phyloP scores from a whole-genome alignment of 2,329 filamentous ascomycete species.

The Cladophialophora psammophila region DNA sequence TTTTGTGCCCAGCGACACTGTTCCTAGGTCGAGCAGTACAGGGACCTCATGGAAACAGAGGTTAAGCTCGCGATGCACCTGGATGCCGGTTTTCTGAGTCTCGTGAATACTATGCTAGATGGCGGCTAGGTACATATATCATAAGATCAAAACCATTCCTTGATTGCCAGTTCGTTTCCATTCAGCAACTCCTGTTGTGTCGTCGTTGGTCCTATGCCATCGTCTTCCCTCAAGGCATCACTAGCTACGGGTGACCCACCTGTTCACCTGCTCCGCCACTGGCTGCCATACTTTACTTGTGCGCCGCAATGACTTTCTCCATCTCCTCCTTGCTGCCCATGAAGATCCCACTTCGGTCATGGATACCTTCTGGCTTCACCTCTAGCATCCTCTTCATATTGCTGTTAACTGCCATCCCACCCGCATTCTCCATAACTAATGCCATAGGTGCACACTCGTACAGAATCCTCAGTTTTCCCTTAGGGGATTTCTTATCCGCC shows the following conservation, averaged over 20 bases:
- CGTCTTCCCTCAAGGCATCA: background rate
- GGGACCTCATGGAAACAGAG: background rate
- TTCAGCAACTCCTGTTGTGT: slow-evolving; percentile 2
- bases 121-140: background rate
- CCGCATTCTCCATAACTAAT: slow-evolving; percentile 97
- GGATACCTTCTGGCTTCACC: slow-evolving; percentile 88
- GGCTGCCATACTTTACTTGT: slow-evolving; percentile 58
- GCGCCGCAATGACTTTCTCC: slow-evolving; percentile 88
- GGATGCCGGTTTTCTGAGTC: background rate
- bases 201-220: background rate
- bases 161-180: background rate
- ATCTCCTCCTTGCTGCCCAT: slow-evolving; percentile 94
- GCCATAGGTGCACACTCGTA: slow-evolving; percentile 99
- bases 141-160: slow-evolving; percentile 1
- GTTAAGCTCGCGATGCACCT: background rate
- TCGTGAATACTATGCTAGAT: background rate
- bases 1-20: no score
- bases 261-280: background rate
- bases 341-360: slow-evolving; percentile 95
- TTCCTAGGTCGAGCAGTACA: background rate
- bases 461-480: slow-evolving; percentile 95
- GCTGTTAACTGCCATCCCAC: slow-evolving; percentile 89
- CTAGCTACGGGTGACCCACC: background rate
- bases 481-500: slow-evolving; percentile 96
- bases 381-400: slow-evolving; percentile 90